These are phyloP conservation scores for Neocucurbitaria cava DNA, from an alignment of 2,329 filamentous ascomycete genomes.

Conservation along the genomic window DNA sequence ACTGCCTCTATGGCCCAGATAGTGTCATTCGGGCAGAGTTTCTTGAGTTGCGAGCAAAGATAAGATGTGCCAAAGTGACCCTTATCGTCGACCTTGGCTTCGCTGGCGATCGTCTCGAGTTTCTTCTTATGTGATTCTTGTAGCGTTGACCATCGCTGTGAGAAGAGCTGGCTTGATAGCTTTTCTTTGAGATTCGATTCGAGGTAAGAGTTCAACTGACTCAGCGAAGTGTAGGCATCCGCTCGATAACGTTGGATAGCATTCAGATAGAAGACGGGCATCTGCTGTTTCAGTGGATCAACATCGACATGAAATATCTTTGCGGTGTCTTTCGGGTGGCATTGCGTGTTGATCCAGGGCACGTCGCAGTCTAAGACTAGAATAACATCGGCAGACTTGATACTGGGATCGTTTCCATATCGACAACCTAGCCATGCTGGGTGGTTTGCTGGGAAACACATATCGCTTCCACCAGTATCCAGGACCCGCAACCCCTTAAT, in stretches of 20 bases:
- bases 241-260: conserved; percentile 60
- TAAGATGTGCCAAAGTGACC: conserved; percentile 69
- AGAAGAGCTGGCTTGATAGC: conserved; percentile 52
- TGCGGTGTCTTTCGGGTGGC: conserved; percentile 62
- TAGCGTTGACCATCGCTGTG: conserved; percentile 61
- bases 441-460: conserved; percentile 74
- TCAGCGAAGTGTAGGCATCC: conserved; percentile 64
- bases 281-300: conserved; percentile 70
- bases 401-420: conserved; percentile 75
- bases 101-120: conserved; percentile 66
- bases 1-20: conserved; percentile 82
- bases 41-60: conserved; percentile 63
- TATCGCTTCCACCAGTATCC: conserved; percentile 79
- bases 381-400: conserved; percentile 82
- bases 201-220: conserved; percentile 72
- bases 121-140: conserved; percentile 65
- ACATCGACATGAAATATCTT: conserved; percentile 71
- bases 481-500: conserved; percentile 74
- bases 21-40: conserved; percentile 66
- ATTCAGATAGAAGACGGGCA: conserved; percentile 65
- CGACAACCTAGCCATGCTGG: conserved; percentile 66
- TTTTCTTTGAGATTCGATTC: conserved; percentile 48
- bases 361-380: conserved; percentile 89
- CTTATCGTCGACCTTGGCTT: conserved; percentile 64
- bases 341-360: conserved; percentile 87